Evolutionary conservation across 2,329 filamentous ascomycete species (phyloP).

Genomic region (Nannizzia gypsea): DNA sequence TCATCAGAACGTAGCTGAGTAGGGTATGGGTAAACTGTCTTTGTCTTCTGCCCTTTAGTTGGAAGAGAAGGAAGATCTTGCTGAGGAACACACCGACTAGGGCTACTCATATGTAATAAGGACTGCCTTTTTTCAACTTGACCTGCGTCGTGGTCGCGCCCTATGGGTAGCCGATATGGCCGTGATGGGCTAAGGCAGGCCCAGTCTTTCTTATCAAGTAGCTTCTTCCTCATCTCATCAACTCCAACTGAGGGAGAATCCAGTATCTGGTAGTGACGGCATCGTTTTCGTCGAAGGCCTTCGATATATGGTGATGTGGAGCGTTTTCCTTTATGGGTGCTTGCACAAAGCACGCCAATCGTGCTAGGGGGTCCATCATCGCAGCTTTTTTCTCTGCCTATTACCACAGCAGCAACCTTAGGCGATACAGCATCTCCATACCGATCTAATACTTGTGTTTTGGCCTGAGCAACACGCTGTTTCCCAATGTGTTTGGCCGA

Average conservation of each 20-base stretch:
- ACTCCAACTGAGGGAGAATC: background rate
- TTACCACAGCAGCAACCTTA: background rate
- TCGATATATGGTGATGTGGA: background rate
- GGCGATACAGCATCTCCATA: background rate
- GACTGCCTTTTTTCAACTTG: constrained; percentile 6
- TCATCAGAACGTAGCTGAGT: constrained; percentile 10
- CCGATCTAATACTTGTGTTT: background rate
- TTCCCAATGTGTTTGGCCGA: constrained; percentile 21
- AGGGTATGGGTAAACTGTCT: constrained; percentile 15
- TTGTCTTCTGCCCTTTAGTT: constrained; percentile 11
- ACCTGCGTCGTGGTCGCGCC: constrained; percentile 4
- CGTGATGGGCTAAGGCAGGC: constrained; percentile 25
- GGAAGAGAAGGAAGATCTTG: background rate
- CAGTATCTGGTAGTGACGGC: background rate
- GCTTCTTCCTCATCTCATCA: constrained; percentile 9
- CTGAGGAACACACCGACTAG: background rate
- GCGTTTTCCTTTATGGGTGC: background rate
- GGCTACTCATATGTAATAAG: background rate
- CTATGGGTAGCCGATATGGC: constrained; percentile 23
- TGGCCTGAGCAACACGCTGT: constrained; percentile 26
- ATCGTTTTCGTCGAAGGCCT: background rate
- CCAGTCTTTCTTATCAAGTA: constrained; percentile 30
- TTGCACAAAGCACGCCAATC: background rate
- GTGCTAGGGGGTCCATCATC: background rate
- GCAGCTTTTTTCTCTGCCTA: background rate